These are phyloP conservation scores for Puccinia hordei DNA, from an alignment of 1,284 basidiomycete genomes.

Conservation along the genomic window DNA sequence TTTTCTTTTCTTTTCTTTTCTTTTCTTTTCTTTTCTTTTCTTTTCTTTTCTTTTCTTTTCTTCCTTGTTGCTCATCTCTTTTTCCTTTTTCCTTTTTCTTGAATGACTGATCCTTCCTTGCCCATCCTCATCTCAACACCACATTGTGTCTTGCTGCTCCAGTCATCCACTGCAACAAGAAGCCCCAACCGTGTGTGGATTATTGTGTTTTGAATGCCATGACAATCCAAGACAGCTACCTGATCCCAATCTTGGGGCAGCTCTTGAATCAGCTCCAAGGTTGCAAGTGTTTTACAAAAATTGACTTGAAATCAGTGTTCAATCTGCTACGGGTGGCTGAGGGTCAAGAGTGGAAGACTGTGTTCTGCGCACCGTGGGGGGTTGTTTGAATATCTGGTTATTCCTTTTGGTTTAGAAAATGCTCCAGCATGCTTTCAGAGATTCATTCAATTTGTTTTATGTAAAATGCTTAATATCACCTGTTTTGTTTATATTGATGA, in stretches of 20 bases:
- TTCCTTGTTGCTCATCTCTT: no score
- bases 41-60: no score
- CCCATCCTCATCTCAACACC: no score
- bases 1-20: no score
- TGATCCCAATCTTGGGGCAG: neutral
- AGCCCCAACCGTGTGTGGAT: slow-evolving; percentile 6
- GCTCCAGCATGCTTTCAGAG: neutral
- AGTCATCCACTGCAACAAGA: no score
- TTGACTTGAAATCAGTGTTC: slow-evolving; percentile 20
- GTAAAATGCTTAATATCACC: no score
- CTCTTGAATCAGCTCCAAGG: neutral
- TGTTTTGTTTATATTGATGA: no score
- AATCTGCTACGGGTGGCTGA: neutral
- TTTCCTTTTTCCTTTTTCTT: no score
- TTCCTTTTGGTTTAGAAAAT: slow-evolving; percentile 34
- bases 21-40: no score
- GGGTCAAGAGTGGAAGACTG: neutral
- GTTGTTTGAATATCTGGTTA: slow-evolving; percentile 23
- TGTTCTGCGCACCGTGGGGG: slow-evolving; percentile 2
- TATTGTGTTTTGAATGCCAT: neutral
- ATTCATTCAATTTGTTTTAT: neutral
- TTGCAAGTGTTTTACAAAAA: slow-evolving; percentile 11
- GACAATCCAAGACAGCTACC: slow-evolving; percentile 11
- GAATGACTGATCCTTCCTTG: no score
- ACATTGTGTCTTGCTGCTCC: no score